Evolutionary conservation across 2,329 filamentous ascomycete genomes (phyloP), one percentile per base, ranked within the genome.

Genomic region (Pestalotiopsis sp.): DNA sequence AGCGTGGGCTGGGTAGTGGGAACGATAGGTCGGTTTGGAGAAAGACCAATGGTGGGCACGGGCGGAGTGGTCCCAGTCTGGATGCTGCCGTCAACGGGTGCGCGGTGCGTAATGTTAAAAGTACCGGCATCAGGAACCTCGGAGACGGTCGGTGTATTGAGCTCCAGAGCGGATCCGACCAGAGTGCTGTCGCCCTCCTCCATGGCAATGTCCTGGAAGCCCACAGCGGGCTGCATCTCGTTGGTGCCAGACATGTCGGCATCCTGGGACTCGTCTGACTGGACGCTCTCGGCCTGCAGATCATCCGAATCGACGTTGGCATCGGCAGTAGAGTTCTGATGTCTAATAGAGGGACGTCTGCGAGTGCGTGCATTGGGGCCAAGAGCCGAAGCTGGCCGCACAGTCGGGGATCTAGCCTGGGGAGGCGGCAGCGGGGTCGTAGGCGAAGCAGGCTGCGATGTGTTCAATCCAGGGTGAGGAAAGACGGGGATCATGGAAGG

Each of bases 251-350:
- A 89, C 81, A 95, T 93, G 67, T 94, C 93, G 41, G 91, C 88
- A 78, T 93, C 91, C 20, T 90, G 89, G 25, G 92, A 91, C 73
- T 91, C 92, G 73, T 95, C 93, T n/a, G 91, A 93, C 20, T 90
- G 89, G 76, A 92, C 89, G 75, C 95, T 94, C 71, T 98, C 95
- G 12, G 91, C 90, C 75, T 94, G 93, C 71, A 92, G 87, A 78
- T 98, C 95, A 76, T 98, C 95, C 7, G 91, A 90, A 73, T 97
- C 95, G 5, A 90, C 93, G n/a, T 92, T 95, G 23, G 95, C 98
- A 71, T 92, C 95, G 5, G 90, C 93, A n/a, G 93, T 96, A 20
- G 95, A 98, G 71, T 92, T 89, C 76, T 97, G 94, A 76, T 98
- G 95, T 69, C 94, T 90, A 73, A 98, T 96, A 0, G 94, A 94